Base-by-base conservation (phyloP, 2,329 filamentous ascomycete genomes). In the Sporothrix euskadiensis region DNA sequence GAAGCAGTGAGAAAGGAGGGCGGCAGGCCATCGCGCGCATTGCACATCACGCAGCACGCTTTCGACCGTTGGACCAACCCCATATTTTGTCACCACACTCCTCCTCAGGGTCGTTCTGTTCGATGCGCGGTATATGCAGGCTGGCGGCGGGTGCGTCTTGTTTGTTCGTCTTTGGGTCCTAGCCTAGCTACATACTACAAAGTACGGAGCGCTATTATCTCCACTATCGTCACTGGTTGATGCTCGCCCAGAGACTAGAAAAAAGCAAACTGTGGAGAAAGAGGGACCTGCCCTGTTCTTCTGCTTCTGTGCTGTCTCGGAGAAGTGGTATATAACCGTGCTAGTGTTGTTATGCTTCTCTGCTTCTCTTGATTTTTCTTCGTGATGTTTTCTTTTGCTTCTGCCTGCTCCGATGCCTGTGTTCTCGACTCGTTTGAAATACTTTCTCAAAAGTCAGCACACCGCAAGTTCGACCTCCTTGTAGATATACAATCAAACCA, bases 231-330 rank as follows among this genome's bases (percentile, higher is more conserved):
- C 59, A 41, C 59, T 39, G 39, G 61, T 66, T 44, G 61, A 66
- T 47, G 61, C 35, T 65, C 39, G 61, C 22, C 5, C 39, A 26
- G n/a, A 44, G 59, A 65, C 8, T 47, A n/a, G 61, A 47, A 26
- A 35, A 66, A 30, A 26, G 61, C n/a, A 65, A 44, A 44, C 61
- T 66, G 61, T 66, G 61, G 61, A 66, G 61, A 19, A 39, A 47
- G 8, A 30, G 16, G 12, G 32, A 19, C 32, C 57, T 57, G 16
- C 19, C 16, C 19, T 61, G 57, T 41, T 32, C 56, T 26, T 14
- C 9, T 47, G 14, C 10, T 47, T 3, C 26, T 32, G 22, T 57
- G 26, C 26, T 35, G 56, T 59, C 14, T 59, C 35, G 56, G 30
- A 19, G 8, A 26, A 8, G 8, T 57, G 44, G 19, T 49, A 49